Conservation (phyloP, 1,139 yeast species). For the Hansenula lynferdii region DNA sequence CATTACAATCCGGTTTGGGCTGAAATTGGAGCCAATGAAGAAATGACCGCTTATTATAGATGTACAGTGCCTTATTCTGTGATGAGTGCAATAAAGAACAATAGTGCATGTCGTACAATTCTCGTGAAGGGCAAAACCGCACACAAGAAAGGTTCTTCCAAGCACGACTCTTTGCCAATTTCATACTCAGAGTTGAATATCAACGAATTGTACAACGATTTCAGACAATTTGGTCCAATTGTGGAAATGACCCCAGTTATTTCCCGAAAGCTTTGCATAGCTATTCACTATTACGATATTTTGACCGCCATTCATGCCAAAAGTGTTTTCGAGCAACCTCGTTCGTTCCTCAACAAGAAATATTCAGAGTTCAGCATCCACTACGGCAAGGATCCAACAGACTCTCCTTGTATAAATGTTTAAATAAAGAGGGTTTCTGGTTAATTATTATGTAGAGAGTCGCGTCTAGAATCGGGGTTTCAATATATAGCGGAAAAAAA, state of each 20-base stretch:
- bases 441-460: too few relatives aligned
- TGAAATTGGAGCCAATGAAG: too few relatives aligned
- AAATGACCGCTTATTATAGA: too few relatives aligned
- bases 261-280: slow-evolving; percentile 59
- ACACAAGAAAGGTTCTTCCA: slow-evolving; percentile 21
- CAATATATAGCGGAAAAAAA: too few relatives aligned
- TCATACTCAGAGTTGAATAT: slow-evolving; percentile 32
- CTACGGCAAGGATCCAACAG: slow-evolving; percentile 69
- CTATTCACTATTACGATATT: slow-evolving; percentile 59
- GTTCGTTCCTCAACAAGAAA: slow-evolving; percentile 36
- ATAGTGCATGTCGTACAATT: slow-evolving; percentile 35
- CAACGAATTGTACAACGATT: slow-evolving; percentile 41
- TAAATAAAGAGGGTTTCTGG: too few relatives aligned
- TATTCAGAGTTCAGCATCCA: slow-evolving; percentile 59
- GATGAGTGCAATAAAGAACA: slow-evolving; percentile 27
- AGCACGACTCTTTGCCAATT: slow-evolving; percentile 28
- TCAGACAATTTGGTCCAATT: slow-evolving; percentile 53
- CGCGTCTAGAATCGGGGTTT: too few relatives aligned
- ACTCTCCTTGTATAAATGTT: slow-evolving; percentile 38
- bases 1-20: slow-evolving; percentile 32
- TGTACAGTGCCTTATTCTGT: too few relatives aligned
- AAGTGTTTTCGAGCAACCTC: slow-evolving; percentile 32
- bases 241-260: slow-evolving; percentile 63
- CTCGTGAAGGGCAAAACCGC: too few relatives aligned
- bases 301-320: slow-evolving; percentile 63